Evolutionary conservation across 164 flowering plant species (phyloP), one percentile per base, ranked within the genome.

Genomic region (Liquidambar formosana): DNA sequence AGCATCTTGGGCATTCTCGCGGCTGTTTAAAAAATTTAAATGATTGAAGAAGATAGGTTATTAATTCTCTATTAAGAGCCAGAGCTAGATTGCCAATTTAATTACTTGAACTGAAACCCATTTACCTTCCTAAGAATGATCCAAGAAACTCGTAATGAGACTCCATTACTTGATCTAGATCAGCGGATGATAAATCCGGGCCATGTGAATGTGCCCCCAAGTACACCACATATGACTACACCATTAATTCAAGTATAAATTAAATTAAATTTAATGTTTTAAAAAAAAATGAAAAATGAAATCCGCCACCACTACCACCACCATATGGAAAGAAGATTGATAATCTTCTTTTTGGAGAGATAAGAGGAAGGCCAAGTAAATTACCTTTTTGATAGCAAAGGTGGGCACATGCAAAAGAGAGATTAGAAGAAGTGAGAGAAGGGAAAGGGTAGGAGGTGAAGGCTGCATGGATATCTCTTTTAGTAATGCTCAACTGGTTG

Each of bases 211-310:
- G 83, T 1, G 65, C 71, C 26, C 83, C 83, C 64, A 80, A 44
- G 74, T 80, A 80, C 4, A 80, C 83, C 26, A 80, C 72, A 64
- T 77, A 80, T 0, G 83, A 65, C 80, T 77, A 45, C 46, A n/a
- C 19, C 38, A 28, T 15, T 18, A 4, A 41, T n/a, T n/a, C n/a
- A n/a, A n/a, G n/a, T n/a, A n/a, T n/a, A n/a, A n/a, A n/a, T n/a
- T n/a, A n/a, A n/a, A n/a, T n/a, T n/a, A n/a, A n/a, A n/a, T n/a
- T n/a, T n/a, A n/a, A n/a, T n/a, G n/a, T n/a, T n/a, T n/a, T n/a
- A 44, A 53, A 10, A 22, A 18, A 12, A 33, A 14, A 47, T 46
- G 3, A 5, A 56, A 51, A 52, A 4, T 19, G 63, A n/a, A n/a
- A n/a, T n/a, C 41, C 41, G 6, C 41, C 6, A 33, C 41, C 41